Percentiles rank a stretch among this genome's conserved stretches.
Evolutionary conservation across 768 basidiomycete genomes (phyloP).

Genomic region (Ramaria sp.): DNA sequence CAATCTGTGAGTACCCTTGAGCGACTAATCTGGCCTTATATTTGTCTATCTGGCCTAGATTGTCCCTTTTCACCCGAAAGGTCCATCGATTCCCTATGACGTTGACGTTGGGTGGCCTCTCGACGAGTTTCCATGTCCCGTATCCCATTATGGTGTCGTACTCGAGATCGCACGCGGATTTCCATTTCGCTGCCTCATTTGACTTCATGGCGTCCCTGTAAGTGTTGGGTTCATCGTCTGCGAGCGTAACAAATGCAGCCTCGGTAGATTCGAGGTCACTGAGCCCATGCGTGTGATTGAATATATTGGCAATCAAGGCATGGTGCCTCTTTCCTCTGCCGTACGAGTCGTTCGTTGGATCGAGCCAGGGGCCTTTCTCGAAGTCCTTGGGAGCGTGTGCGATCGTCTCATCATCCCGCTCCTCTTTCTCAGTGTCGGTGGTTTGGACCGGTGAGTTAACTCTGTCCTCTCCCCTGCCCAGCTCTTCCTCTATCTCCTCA

Average conservation of each 20-base stretch:
- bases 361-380: too few relatives aligned
- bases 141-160: background rate
- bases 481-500: too few relatives aligned
- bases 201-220: constrained; percentile 10
- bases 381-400: too few relatives aligned
- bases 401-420: too few relatives aligned
- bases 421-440: too few relatives aligned
- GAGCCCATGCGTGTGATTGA: too few relatives aligned
- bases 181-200: background rate
- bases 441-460: too few relatives aligned
- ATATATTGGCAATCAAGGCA: too few relatives aligned
- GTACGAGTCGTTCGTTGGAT: too few relatives aligned
- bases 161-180: background rate
- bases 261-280: background rate
- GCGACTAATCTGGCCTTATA: constrained; percentile 23
- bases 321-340: too few relatives aligned
- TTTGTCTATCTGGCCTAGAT: constrained; percentile 13
- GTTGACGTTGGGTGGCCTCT: constrained; percentile 12
- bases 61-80: constrained; percentile 20
- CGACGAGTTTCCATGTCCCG: constrained; percentile 17
- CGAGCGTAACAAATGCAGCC: background rate
- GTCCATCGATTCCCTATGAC: constrained; percentile 16
- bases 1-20: constrained; percentile 26
- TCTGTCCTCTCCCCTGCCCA: too few relatives aligned
- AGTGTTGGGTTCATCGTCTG: background rate